These are phyloP conservation scores for Myrica gale DNA, from an alignment of 306 rosid species.

Conservation along the genomic window DNA sequence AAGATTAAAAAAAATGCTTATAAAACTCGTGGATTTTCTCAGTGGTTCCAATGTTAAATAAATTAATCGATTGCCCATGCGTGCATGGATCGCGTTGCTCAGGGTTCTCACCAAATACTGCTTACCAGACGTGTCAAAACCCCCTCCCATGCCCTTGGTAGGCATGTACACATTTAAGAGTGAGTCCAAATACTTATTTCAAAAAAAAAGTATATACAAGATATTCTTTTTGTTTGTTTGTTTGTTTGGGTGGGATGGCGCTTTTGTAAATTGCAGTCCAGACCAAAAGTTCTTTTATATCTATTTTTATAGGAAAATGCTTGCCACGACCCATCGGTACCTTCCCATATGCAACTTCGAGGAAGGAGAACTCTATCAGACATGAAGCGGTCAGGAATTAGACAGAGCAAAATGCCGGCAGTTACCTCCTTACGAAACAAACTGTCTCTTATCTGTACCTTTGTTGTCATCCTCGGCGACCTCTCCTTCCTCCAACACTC, in stretches of 20 bases:
- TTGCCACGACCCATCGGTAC: constrained; percentile 31
- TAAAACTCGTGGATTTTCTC: too few species aligned
- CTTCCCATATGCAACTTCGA: constrained; percentile 58
- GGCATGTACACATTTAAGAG: neutral
- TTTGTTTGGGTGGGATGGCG: neutral
- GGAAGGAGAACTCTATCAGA: constrained; percentile 39
- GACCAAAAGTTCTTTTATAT: neutral
- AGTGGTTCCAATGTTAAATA: too few species aligned
- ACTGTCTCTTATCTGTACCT: constrained; percentile 26
- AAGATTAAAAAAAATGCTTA: too few species aligned
- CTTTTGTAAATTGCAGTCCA: neutral
- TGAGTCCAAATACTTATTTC: neutral
- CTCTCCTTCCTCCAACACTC: constrained; percentile 26
- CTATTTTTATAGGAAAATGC: constrained; percentile 14
- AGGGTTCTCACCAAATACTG: too few species aligned
- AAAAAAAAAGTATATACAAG: neutral
- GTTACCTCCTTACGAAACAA: constrained; percentile 4
- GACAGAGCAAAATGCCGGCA: constrained; percentile 5
- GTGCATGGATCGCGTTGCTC: too few species aligned
- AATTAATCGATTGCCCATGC: too few species aligned
- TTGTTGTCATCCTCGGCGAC: constrained; percentile 25
- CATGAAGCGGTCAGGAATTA: neutral
- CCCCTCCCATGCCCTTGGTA: too few species aligned
- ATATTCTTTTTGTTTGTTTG: neutral
- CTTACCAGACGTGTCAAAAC: too few species aligned